Evolutionary conservation across 2,329 filamentous ascomycete genomes (phyloP), one percentile per base, ranked within the genome.

Genomic region (Fusarium armeniacum): DNA sequence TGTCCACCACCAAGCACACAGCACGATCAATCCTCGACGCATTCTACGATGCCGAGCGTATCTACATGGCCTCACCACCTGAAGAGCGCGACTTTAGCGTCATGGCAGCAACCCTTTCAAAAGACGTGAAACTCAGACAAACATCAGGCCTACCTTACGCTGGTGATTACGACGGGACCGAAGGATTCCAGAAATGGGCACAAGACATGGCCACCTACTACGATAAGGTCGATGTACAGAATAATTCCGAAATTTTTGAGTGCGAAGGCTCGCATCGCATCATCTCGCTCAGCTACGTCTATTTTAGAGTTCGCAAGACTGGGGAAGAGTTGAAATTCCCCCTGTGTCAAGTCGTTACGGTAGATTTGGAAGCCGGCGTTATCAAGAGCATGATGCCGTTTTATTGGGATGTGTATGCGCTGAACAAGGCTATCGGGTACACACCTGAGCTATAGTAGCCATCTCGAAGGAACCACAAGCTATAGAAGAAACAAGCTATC

Each of bases 11-110:
- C 22, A 38, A 32, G 1, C 59, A 75, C 45, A 76, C 75, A 5
- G 50, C 74, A 13, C 67, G 73, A 26, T 75, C 73, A 36, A 72
- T 80, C 3, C 73, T 79, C 4, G 65, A 76, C 2, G 70, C 71
- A 36, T 80, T 80, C 72, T 80, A 80, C 52, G 73, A 71, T 9
- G 79, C 78, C 15, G 79, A 81, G 56, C 71, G 71, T 24, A 62
- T 70, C 12, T 81, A 78, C 60, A 80, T 80, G 76, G 68, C 76
- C 4, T 62, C 76, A 1, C 51, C 76, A 5, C 67, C 76, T 3
- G 65, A 74, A 28, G 26, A 73, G 8, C 73, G 76, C 43, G 77
- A 80, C 62, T 79, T 80, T 38, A 40, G 66, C 33, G 67, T 65
- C 15, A 78, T 81, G 28, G 76, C 72, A 26, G 69, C 71, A 7